Percentiles rank a stretch among this genome's conserved stretches.
phyloP scores from a whole-genome alignment of 2,329 filamentous ascomycete species.

The Aureobasidium sp. region DNA sequence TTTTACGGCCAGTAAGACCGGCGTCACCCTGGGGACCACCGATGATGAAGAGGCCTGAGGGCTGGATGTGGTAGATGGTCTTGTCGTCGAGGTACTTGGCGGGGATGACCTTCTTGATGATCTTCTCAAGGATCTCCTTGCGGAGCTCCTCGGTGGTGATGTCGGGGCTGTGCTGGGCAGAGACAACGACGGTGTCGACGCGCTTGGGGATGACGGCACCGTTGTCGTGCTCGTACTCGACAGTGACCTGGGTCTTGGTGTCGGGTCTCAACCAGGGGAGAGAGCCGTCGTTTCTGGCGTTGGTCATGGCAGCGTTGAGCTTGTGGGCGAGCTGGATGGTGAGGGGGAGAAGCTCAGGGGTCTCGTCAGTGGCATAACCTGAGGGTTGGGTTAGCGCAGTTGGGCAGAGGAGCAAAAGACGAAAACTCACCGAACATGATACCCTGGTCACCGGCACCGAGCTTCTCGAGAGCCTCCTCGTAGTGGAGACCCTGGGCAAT shows the following conservation, averaged over 20 bases:
- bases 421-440: constrained; percentile 78
- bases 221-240: constrained; percentile 96
- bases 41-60: constrained; percentile 97
- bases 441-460: constrained; percentile 98
- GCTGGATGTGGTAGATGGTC: constrained; percentile 98
- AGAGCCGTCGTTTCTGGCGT: constrained; percentile 77
- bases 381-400: background rate
- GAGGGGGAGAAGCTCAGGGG: constrained; percentile 90
- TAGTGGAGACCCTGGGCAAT: constrained; percentile 99
- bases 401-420: background rate
- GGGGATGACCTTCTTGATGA: constrained; percentile 92
- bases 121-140: constrained; percentile 94
- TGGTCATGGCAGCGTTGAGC: constrained; percentile 91
- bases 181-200: constrained; percentile 95
- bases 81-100: constrained; percentile 84
- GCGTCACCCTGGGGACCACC: constrained; percentile 98
- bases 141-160: constrained; percentile 88
- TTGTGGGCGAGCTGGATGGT: constrained; percentile 93
- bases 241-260: constrained; percentile 99
- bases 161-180: constrained; percentile 83
- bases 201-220: constrained; percentile 87
- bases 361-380: constrained; percentile 96
- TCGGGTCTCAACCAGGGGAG: constrained; percentile 94
- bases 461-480: constrained; percentile 92
- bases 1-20: constrained; percentile 97